Evolutionary conservation across 148 eudicot species (phyloP).

Genomic region (Euryodendron excelsum): DNA sequence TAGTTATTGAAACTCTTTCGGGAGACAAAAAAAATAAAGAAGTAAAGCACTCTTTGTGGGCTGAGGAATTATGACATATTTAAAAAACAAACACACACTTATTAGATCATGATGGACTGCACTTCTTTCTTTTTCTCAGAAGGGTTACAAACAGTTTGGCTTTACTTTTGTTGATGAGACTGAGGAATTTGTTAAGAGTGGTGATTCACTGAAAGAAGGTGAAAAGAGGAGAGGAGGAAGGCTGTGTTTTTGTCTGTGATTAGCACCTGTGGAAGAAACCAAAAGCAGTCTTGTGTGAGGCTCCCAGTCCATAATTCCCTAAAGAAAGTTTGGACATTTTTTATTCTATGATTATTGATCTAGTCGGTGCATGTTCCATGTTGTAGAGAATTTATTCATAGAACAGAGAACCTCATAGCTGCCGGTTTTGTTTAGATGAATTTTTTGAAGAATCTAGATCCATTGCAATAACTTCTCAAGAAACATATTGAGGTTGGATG

Average conservation of each 20-base stretch:
- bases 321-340: neutral
- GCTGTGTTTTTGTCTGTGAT: too few species aligned
- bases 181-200: neutral
- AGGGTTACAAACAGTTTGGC: neutral
- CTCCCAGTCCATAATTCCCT: neutral
- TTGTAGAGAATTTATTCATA: neutral
- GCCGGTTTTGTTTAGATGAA: neutral
- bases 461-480: neutral
- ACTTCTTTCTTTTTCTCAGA: neutral
- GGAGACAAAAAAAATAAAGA: too few species aligned
- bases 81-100: neutral
- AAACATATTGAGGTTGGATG: neutral
- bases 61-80: neutral
- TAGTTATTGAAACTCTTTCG: too few species aligned
- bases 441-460: neutral
- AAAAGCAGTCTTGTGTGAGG: neutral
- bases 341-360: neutral
- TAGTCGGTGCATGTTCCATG: neutral
- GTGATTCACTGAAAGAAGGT: too few species aligned
- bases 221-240: too few species aligned
- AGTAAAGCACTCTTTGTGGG: neutral
- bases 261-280: neutral
- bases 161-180: neutral
- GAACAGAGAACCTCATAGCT: neutral
- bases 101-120: conserved; percentile 5